Conservation (phyloP, 73 alveolate genomes). For the Stentor coeruleus region DNA sequence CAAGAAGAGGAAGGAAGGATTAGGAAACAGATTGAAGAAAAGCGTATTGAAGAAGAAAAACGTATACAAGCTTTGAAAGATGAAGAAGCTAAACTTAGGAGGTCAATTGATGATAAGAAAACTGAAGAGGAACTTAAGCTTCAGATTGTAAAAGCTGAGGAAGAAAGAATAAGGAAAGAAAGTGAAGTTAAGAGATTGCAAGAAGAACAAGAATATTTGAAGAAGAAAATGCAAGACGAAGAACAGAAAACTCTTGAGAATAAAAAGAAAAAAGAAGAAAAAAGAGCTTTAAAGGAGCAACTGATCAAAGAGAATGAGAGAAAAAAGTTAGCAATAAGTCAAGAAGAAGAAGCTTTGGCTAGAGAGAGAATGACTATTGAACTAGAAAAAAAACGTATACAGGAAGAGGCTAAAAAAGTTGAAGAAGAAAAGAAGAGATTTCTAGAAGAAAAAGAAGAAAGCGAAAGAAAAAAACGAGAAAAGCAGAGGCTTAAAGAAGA, state of each 20-base stretch:
- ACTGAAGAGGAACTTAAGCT: constrained; percentile 19
- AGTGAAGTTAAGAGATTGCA: not conserved
- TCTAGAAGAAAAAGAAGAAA: not conserved
- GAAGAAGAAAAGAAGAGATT: not conserved
- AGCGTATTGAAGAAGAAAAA: not conserved
- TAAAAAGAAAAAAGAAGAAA: not conserved
- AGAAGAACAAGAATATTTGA: not conserved
- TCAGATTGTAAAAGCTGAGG: constrained; percentile 4
- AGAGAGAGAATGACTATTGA: not conserved
- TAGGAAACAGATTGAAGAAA: not conserved
- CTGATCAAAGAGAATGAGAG: not conserved
- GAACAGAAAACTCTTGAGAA: not conserved
- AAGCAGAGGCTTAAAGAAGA: not conserved
- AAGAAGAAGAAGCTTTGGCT: not conserved
- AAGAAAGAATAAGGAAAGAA: not conserved
- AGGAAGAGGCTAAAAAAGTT: not conserved
- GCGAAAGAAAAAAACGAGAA: not conserved
- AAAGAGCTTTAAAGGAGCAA: not conserved
- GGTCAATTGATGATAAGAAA: not conserved
- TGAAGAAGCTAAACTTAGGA: constrained; percentile 16
- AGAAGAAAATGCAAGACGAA: constrained; percentile 6
- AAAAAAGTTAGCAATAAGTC: not conserved
- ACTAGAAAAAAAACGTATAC: not conserved
- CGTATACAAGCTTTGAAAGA: not conserved
- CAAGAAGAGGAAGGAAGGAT: constrained; percentile 7